Conservation (phyloP, 768 basidiomycete genomes). For the Lactarius sp. region DNA sequence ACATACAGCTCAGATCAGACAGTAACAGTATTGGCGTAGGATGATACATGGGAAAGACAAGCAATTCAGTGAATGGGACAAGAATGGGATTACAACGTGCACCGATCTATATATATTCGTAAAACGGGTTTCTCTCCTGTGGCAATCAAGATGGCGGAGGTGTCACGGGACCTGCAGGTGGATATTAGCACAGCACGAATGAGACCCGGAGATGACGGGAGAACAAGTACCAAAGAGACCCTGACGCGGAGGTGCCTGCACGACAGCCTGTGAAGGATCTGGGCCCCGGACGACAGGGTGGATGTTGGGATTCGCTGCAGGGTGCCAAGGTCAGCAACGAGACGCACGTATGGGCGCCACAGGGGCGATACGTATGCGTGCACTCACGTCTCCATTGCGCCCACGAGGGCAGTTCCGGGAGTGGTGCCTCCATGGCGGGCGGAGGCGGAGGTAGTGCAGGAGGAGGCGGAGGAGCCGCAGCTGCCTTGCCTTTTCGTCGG, state of each 20-base stretch:
- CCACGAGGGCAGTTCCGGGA: constrained; percentile 67
- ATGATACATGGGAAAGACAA: not conserved
- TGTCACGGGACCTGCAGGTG: constrained; percentile 29
- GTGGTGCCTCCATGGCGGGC: constrained; percentile 31
- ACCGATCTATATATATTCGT: not conserved
- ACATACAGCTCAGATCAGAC: not conserved
- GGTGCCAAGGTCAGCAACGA: not conserved
- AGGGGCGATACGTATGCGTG: constrained; percentile 10
- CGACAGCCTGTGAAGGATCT: constrained; percentile 34
- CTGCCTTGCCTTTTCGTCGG: constrained; percentile 36
- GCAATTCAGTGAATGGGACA: not conserved
- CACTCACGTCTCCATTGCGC: constrained; percentile 76
- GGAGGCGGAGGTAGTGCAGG: constrained; percentile 35
- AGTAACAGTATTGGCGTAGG: not conserved
- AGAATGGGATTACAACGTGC: not conserved
- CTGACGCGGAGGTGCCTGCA: constrained; percentile 42
- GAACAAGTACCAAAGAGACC: constrained; percentile 60
- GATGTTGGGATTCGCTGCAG: constrained; percentile 60
- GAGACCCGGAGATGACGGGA: not conserved
- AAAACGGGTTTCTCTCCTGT: not conserved
- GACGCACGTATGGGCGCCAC: not conserved
- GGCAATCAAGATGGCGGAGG: constrained; percentile 31
- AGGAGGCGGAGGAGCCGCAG: constrained; percentile 37
- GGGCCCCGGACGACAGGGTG: constrained; percentile 43
- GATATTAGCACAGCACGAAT: not conserved